These are phyloP conservation scores for Phytophthora sp. DNA, from an alignment of 352 stramenopile species.

Conservation along the genomic window DNA sequence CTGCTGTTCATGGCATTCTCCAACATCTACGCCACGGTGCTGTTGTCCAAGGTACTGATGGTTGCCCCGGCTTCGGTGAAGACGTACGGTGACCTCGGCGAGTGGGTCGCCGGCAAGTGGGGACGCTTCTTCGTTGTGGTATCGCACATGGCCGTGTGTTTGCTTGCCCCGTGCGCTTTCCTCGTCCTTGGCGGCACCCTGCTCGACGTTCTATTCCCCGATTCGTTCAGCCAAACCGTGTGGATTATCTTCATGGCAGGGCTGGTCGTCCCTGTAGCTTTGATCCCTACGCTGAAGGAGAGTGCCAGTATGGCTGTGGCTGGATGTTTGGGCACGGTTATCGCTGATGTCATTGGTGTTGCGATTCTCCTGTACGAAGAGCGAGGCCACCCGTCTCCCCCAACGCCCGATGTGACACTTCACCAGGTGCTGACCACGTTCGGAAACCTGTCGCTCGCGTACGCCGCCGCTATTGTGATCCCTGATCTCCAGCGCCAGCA, in stretches of 20 bases:
- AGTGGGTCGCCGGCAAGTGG: too few relatives aligned
- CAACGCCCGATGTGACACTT: conserved; percentile 44
- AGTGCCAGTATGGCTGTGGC: conserved; percentile 42
- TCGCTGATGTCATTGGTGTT: conserved; percentile 49
- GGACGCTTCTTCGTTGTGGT: conserved; percentile 44
- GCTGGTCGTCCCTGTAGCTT: conserved; percentile 39
- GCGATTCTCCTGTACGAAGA: conserved; percentile 46
- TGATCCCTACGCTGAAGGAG: conserved; percentile 59
- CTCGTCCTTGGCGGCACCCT: conserved; percentile 52
- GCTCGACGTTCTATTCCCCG: conserved; percentile 51
- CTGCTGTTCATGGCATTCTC: conserved; percentile 57
- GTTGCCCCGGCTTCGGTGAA: conserved; percentile 48
- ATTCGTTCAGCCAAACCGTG: conserved; percentile 41
- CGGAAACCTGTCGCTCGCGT: too few relatives aligned
- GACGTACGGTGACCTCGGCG: conserved; percentile 56
- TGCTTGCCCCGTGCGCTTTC: conserved; percentile 50
- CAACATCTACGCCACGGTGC: conserved; percentile 56
- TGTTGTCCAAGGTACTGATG: conserved; percentile 58
- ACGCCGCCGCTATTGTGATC: too few relatives aligned
- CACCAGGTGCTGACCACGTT: conserved; percentile 52
- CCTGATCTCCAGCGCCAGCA: too few relatives aligned
- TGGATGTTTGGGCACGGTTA: conserved; percentile 49
- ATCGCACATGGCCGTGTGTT: conserved; percentile 48
- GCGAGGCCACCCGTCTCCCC: conserved; percentile 38
- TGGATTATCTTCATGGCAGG: conserved; percentile 59